phyloP scores from a whole-genome alignment of 192 early-diverging fungal species.

The Dissophora ornata region DNA sequence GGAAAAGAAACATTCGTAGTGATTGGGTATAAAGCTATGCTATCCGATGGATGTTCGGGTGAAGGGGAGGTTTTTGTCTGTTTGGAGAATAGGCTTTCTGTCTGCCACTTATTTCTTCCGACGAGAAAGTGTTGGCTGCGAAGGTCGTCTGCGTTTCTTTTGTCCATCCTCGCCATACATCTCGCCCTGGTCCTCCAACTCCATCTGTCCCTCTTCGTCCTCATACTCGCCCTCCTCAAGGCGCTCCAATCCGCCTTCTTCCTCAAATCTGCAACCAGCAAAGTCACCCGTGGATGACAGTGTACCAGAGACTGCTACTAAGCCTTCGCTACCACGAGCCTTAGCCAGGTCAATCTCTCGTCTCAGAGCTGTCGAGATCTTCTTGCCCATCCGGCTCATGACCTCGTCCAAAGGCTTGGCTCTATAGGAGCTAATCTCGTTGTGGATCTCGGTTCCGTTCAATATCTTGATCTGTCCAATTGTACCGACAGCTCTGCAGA shows the following conservation, averaged over 20 bases:
- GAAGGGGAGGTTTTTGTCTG: background rate
- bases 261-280: too few relatives aligned
- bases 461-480: constrained; percentile 52
- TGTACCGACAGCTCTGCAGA: constrained; percentile 36
- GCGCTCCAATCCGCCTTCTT: background rate
- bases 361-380: constrained; percentile 10
- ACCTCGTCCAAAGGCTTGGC: constrained; percentile 47
- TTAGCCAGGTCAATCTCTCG: constrained; percentile 24
- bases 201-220: background rate
- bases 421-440: constrained; percentile 26
- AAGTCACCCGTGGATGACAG: too few relatives aligned
- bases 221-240: background rate
- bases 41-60: too few relatives aligned
- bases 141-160: constrained; percentile 24
- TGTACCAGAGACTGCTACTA: background rate
- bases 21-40: too few relatives aligned
- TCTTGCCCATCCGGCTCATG: constrained; percentile 40
- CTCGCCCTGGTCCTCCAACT: background rate
- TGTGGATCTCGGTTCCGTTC: constrained; percentile 33
- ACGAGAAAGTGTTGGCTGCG: constrained; percentile 4
- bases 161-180: constrained; percentile 16
- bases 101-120: constrained; percentile 19
- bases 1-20: too few relatives aligned
- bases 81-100: too few relatives aligned
- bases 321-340: background rate